Percentiles rank a stretch among this genome's conserved stretches.
Evolutionary conservation across 1,284 basidiomycete genomes (phyloP).

Genomic region (Ustilago lituana): DNA sequence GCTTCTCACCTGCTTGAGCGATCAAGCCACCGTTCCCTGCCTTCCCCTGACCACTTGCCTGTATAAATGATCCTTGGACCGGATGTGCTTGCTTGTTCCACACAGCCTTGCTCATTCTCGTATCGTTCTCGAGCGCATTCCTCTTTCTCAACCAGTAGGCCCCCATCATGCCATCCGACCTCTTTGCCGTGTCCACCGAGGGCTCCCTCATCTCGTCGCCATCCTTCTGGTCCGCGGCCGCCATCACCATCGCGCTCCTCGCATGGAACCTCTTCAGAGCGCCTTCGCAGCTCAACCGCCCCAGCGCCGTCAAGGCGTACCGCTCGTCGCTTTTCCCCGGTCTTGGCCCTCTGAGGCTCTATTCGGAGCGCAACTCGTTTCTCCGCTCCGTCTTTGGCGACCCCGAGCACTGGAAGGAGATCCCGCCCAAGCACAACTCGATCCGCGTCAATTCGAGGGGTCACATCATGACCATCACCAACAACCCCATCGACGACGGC

Average conservation of each 20-base stretch:
- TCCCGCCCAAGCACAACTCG: constrained; percentile 22
- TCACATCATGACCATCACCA: constrained; percentile 43
- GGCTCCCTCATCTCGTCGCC: constrained; percentile 34
- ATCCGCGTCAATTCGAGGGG: constrained; percentile 31
- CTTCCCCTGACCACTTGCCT: no score
- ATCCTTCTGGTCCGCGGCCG: constrained; percentile 28
- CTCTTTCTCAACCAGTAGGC: no score
- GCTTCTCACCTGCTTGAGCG: no score
- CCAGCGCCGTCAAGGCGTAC: constrained; percentile 24
- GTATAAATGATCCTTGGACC: no score
- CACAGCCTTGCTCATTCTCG: background rate
- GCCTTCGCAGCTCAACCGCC: constrained; percentile 25
- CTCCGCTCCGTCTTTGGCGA: constrained; percentile 44
- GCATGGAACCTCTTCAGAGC: constrained; percentile 29
- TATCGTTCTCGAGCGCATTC: no score
- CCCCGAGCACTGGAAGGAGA: constrained; percentile 29
- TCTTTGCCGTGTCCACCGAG: constrained; percentile 26
- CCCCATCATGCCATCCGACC: constrained; percentile 16
- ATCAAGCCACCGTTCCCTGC: no score
- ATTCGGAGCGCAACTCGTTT: constrained; percentile 41
- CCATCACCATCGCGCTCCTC: constrained; percentile 18
- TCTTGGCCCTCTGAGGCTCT: constrained; percentile 37
- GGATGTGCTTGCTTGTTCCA: no score
- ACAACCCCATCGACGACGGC: constrained; percentile 29
- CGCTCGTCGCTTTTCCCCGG: constrained; percentile 20